Evolutionary conservation across 805 yeast species (phyloP).

Genomic region (Saturnispora halmiae): DNA sequence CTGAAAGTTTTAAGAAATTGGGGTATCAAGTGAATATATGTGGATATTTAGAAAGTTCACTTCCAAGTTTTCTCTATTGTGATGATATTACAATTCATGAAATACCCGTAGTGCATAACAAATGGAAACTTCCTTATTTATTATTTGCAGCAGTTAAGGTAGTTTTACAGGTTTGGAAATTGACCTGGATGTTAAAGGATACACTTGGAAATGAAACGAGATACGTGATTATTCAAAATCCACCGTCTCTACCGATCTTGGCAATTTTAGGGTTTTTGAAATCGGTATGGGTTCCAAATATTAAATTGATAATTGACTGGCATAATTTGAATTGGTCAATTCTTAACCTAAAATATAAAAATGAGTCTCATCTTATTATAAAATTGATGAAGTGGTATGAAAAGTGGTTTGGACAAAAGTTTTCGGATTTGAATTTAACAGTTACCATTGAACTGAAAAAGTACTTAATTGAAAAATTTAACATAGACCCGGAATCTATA

Average conservation of each 20-base stretch:
- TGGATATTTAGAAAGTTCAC: slow-evolving; percentile 61
- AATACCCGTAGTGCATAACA: slow-evolving; percentile 35
- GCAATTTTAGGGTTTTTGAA: slow-evolving; percentile 51
- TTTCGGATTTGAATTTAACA: slow-evolving; percentile 65
- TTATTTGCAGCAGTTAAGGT: slow-evolving; percentile 55
- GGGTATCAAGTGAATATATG: slow-evolving; percentile 76
- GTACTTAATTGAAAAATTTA: slow-evolving; percentile 49
- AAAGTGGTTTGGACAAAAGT: slow-evolving; percentile 42
- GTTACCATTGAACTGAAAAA: slow-evolving; percentile 70
- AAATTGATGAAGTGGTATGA: slow-evolving; percentile 56
- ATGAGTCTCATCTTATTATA: slow-evolving; percentile 53
- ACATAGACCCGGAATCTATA: slow-evolving; percentile 38
- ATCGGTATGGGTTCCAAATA: slow-evolving; percentile 33
- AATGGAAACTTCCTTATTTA: slow-evolving; percentile 39
- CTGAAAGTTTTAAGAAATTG: slow-evolving; percentile 55
- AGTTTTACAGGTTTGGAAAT: slow-evolving; percentile 39
- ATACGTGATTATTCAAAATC: slow-evolving; percentile 75
- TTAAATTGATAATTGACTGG: slow-evolving; percentile 83
- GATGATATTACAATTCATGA: slow-evolving; percentile 40
- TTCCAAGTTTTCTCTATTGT: slow-evolving; percentile 43
- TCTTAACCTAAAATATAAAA: slow-evolving; percentile 52
- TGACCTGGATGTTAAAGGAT: slow-evolving; percentile 41
- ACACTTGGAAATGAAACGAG: slow-evolving; percentile 52
- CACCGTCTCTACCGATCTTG: slow-evolving; percentile 83
- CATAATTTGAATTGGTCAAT: slow-evolving; percentile 89